Percentiles rank a stretch among this genome's conserved stretches.
These are phyloP conservation scores for Tetrapyrgos nigripes DNA, from an alignment of 1,284 basidiomycete species.

Conservation along the genomic window DNA sequence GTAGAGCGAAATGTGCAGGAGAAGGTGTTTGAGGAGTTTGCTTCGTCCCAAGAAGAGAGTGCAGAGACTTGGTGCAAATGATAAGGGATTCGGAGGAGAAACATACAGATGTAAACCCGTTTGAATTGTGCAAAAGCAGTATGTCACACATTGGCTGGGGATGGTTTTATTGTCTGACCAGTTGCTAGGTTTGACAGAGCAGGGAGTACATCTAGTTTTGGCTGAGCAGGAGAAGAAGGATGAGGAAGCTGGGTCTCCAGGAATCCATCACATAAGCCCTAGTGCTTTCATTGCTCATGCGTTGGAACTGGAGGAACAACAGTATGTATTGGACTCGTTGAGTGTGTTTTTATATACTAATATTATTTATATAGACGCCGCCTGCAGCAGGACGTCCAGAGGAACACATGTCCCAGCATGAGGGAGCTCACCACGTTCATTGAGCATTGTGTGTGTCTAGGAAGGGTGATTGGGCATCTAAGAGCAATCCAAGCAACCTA, in stretches of 20 bases:
- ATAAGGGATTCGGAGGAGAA: conserved; percentile 32
- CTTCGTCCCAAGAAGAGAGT: background rate
- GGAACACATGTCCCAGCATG: background rate
- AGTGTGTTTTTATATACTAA: too few relatives aligned
- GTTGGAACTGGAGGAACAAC: conserved; percentile 15
- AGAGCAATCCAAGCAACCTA: background rate
- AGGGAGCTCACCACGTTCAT: background rate
- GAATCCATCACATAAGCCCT: conserved; percentile 8
- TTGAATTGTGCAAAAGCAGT: too few relatives aligned
- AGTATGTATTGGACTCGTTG: too few relatives aligned
- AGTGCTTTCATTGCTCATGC: conserved; percentile 4
- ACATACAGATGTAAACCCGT: conserved; percentile 26
- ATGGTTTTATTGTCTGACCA: background rate
- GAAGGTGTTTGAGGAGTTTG: background rate
- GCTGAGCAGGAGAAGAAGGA: conserved; percentile 9
- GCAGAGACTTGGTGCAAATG: conserved; percentile 22
- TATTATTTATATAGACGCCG: background rate
- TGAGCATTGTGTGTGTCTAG: background rate
- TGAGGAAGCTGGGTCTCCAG: background rate
- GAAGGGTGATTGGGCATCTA: background rate
- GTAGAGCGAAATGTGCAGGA: background rate
- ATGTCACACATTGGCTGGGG: background rate
- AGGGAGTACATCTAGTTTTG: conserved; percentile 6
- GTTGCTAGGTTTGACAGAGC: conserved; percentile 14
- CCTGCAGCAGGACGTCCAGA: background rate